Conservation (phyloP, 352 stramenopile genomes). For the Plasmopara muralis region DNA sequence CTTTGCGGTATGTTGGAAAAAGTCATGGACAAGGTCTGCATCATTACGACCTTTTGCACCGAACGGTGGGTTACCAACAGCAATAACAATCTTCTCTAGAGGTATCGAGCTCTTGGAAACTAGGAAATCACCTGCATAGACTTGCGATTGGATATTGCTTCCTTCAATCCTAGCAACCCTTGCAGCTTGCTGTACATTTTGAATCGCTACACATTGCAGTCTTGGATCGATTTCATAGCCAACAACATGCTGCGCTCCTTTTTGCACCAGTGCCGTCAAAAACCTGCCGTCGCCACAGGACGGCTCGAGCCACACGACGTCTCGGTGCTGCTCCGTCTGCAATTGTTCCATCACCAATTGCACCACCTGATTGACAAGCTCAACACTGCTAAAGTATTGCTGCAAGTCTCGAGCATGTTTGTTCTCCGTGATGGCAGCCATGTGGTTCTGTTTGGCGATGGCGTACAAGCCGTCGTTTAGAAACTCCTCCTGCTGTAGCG, state of each 20-base stretch:
- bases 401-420: slow-evolving; percentile 52
- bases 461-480: slow-evolving; percentile 46
- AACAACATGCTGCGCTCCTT: slow-evolving; percentile 36
- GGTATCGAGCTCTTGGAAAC: slow-evolving; percentile 18
- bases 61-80: slow-evolving; percentile 67
- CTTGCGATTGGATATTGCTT: slow-evolving; percentile 10
- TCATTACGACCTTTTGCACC: slow-evolving; percentile 23
- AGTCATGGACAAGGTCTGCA: slow-evolving; percentile 47
- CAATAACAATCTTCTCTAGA: slow-evolving; percentile 26
- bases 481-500: slow-evolving; percentile 30
- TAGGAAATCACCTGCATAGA: slow-evolving; percentile 51
- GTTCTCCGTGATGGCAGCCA: slow-evolving; percentile 13
- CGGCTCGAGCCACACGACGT: slow-evolving; percentile 56
- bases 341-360: slow-evolving; percentile 19
- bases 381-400: slow-evolving; percentile 61
- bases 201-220: slow-evolving; percentile 17
- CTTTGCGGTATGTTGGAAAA: slow-evolving; percentile 38
- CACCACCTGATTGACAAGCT: slow-evolving; percentile 40
- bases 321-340: slow-evolving; percentile 2
- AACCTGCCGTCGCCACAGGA: slow-evolving; percentile 68
- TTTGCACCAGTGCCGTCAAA: slow-evolving; percentile 29
- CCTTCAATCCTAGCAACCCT: not conserved
- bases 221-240: slow-evolving; percentile 55
- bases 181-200: slow-evolving; percentile 12
- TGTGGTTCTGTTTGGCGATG: slow-evolving; percentile 20